Evolutionary conservation across 805 yeast genomes (phyloP).

Genomic region (Candida xyloterini): DNA sequence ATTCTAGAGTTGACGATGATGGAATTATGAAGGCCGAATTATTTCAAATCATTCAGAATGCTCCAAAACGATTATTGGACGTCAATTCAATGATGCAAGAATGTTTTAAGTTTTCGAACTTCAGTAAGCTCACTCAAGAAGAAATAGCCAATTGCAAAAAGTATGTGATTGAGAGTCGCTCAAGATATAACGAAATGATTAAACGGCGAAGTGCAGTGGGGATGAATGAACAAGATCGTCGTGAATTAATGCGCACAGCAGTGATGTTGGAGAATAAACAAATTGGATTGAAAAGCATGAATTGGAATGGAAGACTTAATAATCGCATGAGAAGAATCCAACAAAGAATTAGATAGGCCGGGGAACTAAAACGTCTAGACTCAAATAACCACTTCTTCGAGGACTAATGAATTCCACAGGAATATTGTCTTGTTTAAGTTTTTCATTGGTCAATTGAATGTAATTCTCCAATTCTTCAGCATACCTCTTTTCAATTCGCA

Average conservation of each 20-base stretch:
- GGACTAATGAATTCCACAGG: constrained; percentile 48
- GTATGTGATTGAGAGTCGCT: constrained; percentile 68
- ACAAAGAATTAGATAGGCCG: constrained; percentile 18
- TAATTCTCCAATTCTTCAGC: constrained; percentile 43
- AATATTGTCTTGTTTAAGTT: constrained; percentile 18
- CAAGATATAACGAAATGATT: constrained; percentile 34
- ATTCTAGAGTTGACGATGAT: constrained; percentile 20
- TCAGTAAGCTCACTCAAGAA: constrained; percentile 68
- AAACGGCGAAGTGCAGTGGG: constrained; percentile 31
- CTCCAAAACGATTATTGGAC: constrained; percentile 68
- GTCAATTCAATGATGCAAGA: constrained; percentile 68
- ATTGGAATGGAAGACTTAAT: constrained; percentile 36
- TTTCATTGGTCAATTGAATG: constrained; percentile 33
- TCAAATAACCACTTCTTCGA: constrained; percentile 49
- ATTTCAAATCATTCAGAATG: constrained; percentile 82
- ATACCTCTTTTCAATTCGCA: constrained; percentile 32
- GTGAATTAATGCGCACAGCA: constrained; percentile 25
- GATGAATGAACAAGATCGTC: constrained; percentile 31
- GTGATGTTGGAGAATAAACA: constrained; percentile 24
- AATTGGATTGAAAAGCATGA: constrained; percentile 32
- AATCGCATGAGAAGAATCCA: constrained; percentile 31
- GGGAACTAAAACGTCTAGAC: constrained; percentile 56
- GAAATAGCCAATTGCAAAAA: constrained; percentile 76
- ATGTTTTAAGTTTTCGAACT: constrained; percentile 53
- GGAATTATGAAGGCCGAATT: constrained; percentile 37